phyloP scores from a whole-genome alignment of 768 basidiomycete genomes.

The Austroboletus eburneus region DNA sequence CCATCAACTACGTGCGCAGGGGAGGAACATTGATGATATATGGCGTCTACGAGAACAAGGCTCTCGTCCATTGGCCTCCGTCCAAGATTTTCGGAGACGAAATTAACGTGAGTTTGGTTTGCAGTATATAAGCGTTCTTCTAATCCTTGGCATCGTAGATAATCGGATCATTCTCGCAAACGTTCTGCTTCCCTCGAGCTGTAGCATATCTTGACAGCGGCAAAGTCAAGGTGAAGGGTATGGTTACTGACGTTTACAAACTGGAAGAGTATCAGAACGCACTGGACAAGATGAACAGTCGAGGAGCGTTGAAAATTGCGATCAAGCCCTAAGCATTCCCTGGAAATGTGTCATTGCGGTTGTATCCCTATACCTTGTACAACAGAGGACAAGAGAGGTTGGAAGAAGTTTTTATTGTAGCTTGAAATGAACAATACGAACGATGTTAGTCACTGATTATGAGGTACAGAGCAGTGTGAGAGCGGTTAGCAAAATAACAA shows the following conservation, averaged over 20 bases:
- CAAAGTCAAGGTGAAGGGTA: conserved; percentile 78
- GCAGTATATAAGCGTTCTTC: neutral
- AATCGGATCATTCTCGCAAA: conserved; percentile 88
- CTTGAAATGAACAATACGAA: too few relatives aligned
- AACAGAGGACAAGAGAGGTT: too few relatives aligned
- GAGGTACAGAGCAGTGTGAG: too few relatives aligned
- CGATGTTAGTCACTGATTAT: too few relatives aligned
- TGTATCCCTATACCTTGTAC: conserved; percentile 24
- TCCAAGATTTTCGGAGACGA: conserved; percentile 76
- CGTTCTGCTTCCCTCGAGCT: conserved; percentile 86
- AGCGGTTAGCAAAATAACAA: too few relatives aligned
- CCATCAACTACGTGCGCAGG: conserved; percentile 85
- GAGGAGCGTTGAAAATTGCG: conserved; percentile 57
- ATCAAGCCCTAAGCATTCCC: conserved; percentile 45
- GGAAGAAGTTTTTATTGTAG: too few relatives aligned
- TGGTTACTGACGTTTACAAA: conserved; percentile 67
- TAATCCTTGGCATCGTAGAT: conserved; percentile 44
- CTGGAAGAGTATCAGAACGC: conserved; percentile 68
- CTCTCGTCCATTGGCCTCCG: conserved; percentile 81
- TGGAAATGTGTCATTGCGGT: neutral
- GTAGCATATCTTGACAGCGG: conserved; percentile 86
- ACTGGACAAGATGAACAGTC: conserved; percentile 67
- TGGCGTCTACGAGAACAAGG: conserved; percentile 86
- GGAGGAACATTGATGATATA: conserved; percentile 87
- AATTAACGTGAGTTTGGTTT: conserved; percentile 42